Evolutionary conservation across 129 eudicot species (phyloP).

Genomic region (Deinandra increscens): DNA sequence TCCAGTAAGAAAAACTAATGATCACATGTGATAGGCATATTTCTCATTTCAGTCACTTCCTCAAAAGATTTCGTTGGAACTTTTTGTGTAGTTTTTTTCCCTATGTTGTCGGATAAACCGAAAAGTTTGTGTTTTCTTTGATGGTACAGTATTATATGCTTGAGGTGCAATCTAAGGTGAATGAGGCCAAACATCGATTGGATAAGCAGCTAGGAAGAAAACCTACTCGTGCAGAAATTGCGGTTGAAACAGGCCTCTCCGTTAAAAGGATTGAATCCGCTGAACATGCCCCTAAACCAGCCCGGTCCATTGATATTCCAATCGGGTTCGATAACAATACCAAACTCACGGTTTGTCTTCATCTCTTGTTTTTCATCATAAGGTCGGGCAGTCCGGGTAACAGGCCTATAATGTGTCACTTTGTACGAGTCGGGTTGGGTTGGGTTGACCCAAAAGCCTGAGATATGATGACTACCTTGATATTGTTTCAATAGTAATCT

Average conservation of each 20-base stretch:
- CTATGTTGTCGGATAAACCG: background rate
- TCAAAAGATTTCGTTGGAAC: background rate
- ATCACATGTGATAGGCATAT: background rate
- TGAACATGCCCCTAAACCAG: constrained; percentile 66
- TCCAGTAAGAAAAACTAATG: constrained; percentile 56
- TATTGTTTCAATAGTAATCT: background rate
- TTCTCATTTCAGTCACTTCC: background rate
- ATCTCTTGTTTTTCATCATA: constrained; percentile 2
- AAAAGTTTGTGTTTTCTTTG: background rate
- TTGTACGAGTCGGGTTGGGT: too few relatives aligned
- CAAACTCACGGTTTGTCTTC: constrained; percentile 69
- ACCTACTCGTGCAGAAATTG: constrained; percentile 69
- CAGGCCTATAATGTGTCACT: too few relatives aligned
- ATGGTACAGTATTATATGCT: constrained; percentile 72
- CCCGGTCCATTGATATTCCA: constrained; percentile 82
- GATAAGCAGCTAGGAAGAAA: constrained; percentile 58
- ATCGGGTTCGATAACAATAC: constrained; percentile 55
- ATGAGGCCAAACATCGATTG: constrained; percentile 61
- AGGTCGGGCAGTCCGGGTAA: background rate
- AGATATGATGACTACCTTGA: too few relatives aligned
- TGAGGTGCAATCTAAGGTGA: constrained; percentile 79
- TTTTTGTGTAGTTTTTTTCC: background rate
- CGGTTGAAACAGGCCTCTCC: constrained; percentile 74
- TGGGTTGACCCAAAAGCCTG: too few relatives aligned
- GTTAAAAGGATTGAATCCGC: constrained; percentile 73